phyloP scores from a whole-genome alignment of 768 basidiomycete genomes.

The Boletus subparvulus region DNA sequence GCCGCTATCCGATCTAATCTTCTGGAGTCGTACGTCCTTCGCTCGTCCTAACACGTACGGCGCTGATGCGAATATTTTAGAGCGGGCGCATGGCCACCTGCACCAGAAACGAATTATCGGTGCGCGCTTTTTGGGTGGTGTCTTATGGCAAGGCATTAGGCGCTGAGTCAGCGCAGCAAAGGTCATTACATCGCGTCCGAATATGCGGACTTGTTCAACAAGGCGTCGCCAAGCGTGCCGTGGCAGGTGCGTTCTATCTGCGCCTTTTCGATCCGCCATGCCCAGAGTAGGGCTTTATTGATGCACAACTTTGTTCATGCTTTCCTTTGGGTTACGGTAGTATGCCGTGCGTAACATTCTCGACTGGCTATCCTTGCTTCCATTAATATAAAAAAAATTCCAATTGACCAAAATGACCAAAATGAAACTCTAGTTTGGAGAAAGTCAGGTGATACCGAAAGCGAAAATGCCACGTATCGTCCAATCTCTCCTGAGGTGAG shows the following conservation, averaged over 20 bases:
- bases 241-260: slow-evolving; percentile 59
- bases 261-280: slow-evolving; percentile 2
- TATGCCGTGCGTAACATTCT: slow-evolving; percentile 54
- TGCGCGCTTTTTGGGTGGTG: slow-evolving; percentile 30
- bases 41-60: neutral
- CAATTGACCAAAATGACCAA: neutral
- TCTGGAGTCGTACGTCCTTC: slow-evolving; percentile 58
- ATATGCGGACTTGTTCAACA: slow-evolving; percentile 65
- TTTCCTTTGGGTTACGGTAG: slow-evolving; percentile 33
- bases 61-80: slow-evolving; percentile 35
- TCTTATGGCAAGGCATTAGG: neutral
- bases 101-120: slow-evolving; percentile 77
- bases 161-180: slow-evolving; percentile 33
- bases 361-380: neutral
- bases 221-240: slow-evolving; percentile 59
- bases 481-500: slow-evolving; percentile 69
- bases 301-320: neutral
- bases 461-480: slow-evolving; percentile 69
- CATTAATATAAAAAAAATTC: slow-evolving; percentile 7
- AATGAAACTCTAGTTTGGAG: slow-evolving; percentile 59
- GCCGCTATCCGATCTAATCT: slow-evolving; percentile 74
- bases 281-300: slow-evolving; percentile 21
- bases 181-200: slow-evolving; percentile 78
- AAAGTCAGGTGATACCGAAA: slow-evolving; percentile 68
- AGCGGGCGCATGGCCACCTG: slow-evolving; percentile 72